A percentile compares a stretch with the other conserved stretches of the same genome.
Conservation (phyloP, 768 basidiomycete species). For the Agaricus subrufescens region DNA sequence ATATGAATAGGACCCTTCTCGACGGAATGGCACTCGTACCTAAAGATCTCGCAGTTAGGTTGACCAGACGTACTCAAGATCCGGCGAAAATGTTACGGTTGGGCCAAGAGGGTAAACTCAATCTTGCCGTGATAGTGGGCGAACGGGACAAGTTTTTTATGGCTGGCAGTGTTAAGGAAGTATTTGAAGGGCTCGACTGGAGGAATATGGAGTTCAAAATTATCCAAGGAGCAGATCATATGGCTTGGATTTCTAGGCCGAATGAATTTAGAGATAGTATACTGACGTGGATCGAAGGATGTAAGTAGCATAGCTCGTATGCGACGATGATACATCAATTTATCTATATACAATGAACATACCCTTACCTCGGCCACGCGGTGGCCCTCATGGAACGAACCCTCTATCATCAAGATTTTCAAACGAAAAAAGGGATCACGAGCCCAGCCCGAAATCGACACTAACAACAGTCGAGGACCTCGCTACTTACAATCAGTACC, state of each 20-base stretch:
- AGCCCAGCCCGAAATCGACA: not conserved
- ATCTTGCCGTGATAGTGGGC: conserved; percentile 21
- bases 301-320: not conserved
- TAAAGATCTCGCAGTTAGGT: no score
- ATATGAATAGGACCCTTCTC: no score
- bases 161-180: conserved; percentile 15
- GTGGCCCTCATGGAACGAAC: no score
- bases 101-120: conserved; percentile 18
- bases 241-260: conserved; percentile 21
- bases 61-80: no score
- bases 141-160: conserved; percentile 20
- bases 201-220: conserved; percentile 15
- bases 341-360: no score
- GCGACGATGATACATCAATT: no score
- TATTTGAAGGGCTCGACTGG: conserved; percentile 20
- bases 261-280: conserved; percentile 18
- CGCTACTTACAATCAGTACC: no score
- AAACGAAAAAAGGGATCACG: not conserved
- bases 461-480: not conserved
- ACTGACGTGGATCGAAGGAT: conserved; percentile 16
- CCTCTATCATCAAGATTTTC: no score
- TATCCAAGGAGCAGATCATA: conserved; percentile 24
- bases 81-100: no score
- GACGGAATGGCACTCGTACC: no score
- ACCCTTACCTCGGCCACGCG: no score